These are phyloP conservation scores for Wickerhamiella spandovensis DNA, from an alignment of 805 yeast species.

Conservation along the genomic window DNA sequence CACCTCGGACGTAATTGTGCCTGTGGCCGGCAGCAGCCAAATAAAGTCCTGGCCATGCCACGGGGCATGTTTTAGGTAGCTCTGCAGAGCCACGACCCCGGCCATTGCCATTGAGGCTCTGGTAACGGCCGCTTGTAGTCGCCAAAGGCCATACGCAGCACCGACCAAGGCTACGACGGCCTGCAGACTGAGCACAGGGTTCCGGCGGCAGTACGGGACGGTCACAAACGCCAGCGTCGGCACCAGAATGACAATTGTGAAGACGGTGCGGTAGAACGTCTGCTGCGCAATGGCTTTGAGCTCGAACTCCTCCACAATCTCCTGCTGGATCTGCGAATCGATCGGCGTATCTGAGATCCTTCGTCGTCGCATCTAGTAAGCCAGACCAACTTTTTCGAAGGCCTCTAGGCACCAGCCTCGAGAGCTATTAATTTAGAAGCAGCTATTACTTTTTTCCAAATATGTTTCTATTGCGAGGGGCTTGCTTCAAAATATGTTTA, in stretches of 20 bases:
- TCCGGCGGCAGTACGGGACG: constrained; percentile 19
- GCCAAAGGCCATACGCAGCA: constrained; percentile 17
- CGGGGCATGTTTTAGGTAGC: constrained; percentile 15
- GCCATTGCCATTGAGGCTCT: constrained; percentile 14
- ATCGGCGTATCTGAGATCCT: background rate
- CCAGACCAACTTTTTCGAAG: no score
- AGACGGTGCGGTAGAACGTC: constrained; percentile 15
- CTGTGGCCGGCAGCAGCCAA: constrained; percentile 22
- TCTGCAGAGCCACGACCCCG: constrained; percentile 13
- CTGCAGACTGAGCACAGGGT: constrained; percentile 19
- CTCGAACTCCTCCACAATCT: constrained; percentile 16
- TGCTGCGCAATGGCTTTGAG: constrained; percentile 16
- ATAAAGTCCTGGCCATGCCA: constrained; percentile 20
- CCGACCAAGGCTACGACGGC: constrained; percentile 17
- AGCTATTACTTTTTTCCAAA: no score
- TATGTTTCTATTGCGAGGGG: no score
- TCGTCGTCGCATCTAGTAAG: constrained; percentile 2
- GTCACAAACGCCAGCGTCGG: constrained; percentile 24
- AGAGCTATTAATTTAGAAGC: background rate
- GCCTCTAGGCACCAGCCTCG: no score
- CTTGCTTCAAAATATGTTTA: no score
- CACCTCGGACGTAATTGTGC: constrained; percentile 15
- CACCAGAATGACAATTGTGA: constrained; percentile 18
- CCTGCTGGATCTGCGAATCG: constrained; percentile 23
- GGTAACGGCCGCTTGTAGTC: constrained; percentile 5